Base-by-base conservation (phyloP, 768 basidiomycete genomes). In the Boletus subcaerulescens region DNA sequence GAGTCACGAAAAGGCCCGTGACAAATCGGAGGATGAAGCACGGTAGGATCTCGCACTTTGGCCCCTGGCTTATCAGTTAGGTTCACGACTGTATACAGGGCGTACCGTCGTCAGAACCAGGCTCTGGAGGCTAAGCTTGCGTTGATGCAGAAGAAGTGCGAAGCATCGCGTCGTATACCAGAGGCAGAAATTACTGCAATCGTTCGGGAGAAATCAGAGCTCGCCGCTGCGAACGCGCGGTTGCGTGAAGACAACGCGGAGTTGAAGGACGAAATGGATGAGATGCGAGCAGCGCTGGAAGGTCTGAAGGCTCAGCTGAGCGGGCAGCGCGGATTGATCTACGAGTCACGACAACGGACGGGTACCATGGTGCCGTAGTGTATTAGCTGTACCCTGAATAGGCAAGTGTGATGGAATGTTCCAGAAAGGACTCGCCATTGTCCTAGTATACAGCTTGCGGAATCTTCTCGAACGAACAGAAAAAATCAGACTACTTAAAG, bases 211-310 rank as follows among this genome's bases (percentile, higher is more conserved):
- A 83, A 80, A 63, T 72, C 72, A 14, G 61, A 69, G 15, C 65
- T 85, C 41, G 70, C 65, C n/a, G 70, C 76, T 18, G 69, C 73
- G n/a, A 87, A 87, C 60, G 70, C 73, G 44, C 76, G 73, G 50
- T 64, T 91, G 42, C 73, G 76, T 33, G 81, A 83, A 20, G 80
- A 87, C 58, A 92, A 91, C 56, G 67, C 68, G 3, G 76, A 77
- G 22, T 60, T 84, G 53, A 65, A 71, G 40, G 81, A 84, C 22
- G 81, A 83, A 58, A 69, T 81, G 39, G 82, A 90, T 57, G 87
- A 89, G 61, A 68, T 91, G 70, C 78, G 77, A 53, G 85, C 82
- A 22, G 89, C 87, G 78, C 76, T 91, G 12, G 87, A 91, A 61
- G 62, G 83, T 20, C 67, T 90, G 62, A 86, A 80, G 60, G 79